Conservation (phyloP, 1,284 basidiomycete species). For the Ustilago esculenta region DNA sequence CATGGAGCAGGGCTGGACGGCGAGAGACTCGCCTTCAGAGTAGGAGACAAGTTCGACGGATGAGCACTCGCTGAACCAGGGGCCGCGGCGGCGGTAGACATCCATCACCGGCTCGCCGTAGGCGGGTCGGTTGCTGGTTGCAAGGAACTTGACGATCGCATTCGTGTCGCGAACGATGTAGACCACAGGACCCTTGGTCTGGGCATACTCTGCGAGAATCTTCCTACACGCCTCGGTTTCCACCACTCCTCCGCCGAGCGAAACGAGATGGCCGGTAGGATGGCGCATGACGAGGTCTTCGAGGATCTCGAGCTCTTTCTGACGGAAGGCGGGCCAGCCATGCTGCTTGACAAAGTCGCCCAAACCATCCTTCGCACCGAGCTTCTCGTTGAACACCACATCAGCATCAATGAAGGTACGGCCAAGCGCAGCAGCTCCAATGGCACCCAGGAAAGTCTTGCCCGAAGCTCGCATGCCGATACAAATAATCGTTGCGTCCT, state of each 20-base stretch:
- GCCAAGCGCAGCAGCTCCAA: conserved; percentile 78
- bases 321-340: conserved; percentile 82
- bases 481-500: conserved; percentile 79
- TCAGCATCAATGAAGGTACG: conserved; percentile 91
- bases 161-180: conserved; percentile 78
- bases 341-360: conserved; percentile 80
- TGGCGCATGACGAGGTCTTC: conserved; percentile 65
- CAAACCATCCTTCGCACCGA: conserved; percentile 70
- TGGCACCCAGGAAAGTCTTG: conserved; percentile 86
- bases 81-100: conserved; percentile 83
- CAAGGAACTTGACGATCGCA: conserved; percentile 81
- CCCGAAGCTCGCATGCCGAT: conserved; percentile 98
- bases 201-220: conserved; percentile 77
- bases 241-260: conserved; percentile 94
- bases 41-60: conserved; percentile 86
- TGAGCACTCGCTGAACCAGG: conserved; percentile 87
- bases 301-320: conserved; percentile 67
- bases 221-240: conserved; percentile 76
- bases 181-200: conserved; percentile 74
- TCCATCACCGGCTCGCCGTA: conserved; percentile 78
- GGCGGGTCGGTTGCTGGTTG: conserved; percentile 81
- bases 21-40: conserved; percentile 51
- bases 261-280: conserved; percentile 70
- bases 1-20: conserved; percentile 33
- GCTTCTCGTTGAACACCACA: conserved; percentile 77